phyloP scores from a whole-genome alignment of 352 stramenopile species.

The Phytophthora europaea region DNA sequence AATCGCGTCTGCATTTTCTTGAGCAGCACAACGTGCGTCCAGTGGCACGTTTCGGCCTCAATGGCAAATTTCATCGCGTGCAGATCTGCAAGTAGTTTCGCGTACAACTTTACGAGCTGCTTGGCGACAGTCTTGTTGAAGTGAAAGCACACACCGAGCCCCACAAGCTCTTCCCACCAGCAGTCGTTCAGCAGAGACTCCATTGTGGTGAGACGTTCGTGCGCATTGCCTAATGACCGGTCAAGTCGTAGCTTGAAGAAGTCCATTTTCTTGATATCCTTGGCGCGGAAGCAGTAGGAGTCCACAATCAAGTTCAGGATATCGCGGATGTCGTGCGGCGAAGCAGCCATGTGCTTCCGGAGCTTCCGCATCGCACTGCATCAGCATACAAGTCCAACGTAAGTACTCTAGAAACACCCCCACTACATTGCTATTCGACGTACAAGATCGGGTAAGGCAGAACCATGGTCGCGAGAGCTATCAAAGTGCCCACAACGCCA shows the following conservation, averaged over 20 bases:
- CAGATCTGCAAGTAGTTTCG: conserved; percentile 62
- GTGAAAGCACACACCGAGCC: conserved; percentile 53
- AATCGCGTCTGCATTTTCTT: conserved; percentile 72
- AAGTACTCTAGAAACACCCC: conserved; percentile 3
- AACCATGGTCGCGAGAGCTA: conserved; percentile 66
- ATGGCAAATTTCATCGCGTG: conserved; percentile 83
- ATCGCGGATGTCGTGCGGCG: conserved; percentile 70
- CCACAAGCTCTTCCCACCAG: conserved; percentile 85
- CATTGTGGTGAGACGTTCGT: conserved; percentile 60
- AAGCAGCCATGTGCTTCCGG: conserved; percentile 52
- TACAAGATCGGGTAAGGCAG: conserved; percentile 76
- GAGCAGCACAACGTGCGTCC: conserved; percentile 69
- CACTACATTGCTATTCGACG: conserved; percentile 6
- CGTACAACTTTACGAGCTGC: conserved; percentile 77
- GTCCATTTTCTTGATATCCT: conserved; percentile 84
- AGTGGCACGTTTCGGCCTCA: conserved; percentile 68
- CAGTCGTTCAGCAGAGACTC: conserved; percentile 62
- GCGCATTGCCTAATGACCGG: conserved; percentile 50
- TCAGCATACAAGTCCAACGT: conserved; percentile 3
- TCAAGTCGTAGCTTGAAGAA: conserved; percentile 77
- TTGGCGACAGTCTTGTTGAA: conserved; percentile 84
- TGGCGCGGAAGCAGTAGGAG: conserved; percentile 80
- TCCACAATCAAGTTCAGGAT: conserved; percentile 86
- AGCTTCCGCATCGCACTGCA: conserved; percentile 65
- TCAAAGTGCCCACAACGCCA: conserved; percentile 72